These are phyloP conservation scores for Eragrostis nindensis DNA, from an alignment of 176 grass and related monocot species.

Conservation along the genomic window DNA sequence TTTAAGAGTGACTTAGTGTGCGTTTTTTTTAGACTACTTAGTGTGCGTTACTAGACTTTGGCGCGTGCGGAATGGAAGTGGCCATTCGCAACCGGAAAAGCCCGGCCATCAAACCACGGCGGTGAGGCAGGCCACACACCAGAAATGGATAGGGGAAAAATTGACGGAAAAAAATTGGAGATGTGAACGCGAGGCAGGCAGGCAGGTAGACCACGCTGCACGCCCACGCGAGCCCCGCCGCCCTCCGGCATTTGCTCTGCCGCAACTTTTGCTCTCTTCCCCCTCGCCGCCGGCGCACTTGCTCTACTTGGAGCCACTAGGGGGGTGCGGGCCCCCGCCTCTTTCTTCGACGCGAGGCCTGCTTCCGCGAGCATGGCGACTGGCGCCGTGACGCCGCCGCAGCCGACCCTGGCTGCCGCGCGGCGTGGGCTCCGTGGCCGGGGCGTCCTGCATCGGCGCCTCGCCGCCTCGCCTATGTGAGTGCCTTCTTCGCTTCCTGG, in stretches of 20 bases:
- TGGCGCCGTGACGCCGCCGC: constrained; percentile 40
- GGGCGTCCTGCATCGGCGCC: constrained; percentile 26
- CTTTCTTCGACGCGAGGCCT: not conserved
- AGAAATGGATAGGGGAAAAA: constrained; percentile 22
- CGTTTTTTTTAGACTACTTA: too few species aligned
- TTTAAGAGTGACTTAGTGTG: too few species aligned
- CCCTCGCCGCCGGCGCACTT: not conserved
- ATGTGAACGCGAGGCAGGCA: constrained; percentile 20
- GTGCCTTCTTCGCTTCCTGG: not conserved
- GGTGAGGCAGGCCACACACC: constrained; percentile 42
- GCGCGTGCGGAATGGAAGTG: constrained; percentile 13
- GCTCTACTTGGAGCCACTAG: not conserved
- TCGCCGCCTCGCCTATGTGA: constrained; percentile 57
- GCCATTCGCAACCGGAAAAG: constrained; percentile 12
- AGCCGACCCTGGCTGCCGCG: constrained; percentile 23
- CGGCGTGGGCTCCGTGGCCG: constrained; percentile 19
- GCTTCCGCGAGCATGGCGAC: constrained; percentile 35
- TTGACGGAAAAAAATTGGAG: too few species aligned
- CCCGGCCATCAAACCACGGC: not conserved
- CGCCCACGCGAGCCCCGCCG: constrained; percentile 24
- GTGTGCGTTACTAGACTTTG: too few species aligned
- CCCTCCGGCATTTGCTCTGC: not conserved
- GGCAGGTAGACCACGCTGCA: constrained; percentile 37
- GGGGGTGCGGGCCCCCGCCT: not conserved
- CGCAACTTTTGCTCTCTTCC: not conserved